Evolutionary conservation across 805 yeast genomes (phyloP).

Genomic region (Lipomyces mesembrius): DNA sequence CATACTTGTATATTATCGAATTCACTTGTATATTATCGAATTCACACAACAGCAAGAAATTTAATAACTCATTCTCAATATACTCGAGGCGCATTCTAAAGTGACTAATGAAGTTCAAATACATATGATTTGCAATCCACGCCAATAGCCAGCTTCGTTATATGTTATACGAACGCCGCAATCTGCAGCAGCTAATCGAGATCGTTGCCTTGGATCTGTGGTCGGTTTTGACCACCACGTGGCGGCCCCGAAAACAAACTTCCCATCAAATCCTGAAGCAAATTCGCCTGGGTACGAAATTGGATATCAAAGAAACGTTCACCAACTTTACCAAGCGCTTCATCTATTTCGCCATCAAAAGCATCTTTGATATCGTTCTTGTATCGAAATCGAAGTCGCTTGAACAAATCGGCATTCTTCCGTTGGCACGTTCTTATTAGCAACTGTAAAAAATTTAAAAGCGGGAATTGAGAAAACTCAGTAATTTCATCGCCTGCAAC

Average conservation of each 20-base stretch:
- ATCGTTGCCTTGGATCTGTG: constrained; percentile 13
- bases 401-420: constrained; percentile 57
- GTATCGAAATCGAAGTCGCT: constrained; percentile 59
- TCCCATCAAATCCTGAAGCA: constrained; percentile 77
- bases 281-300: constrained; percentile 58
- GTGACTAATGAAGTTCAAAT: background rate
- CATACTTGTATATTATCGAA: background rate
- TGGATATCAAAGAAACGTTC: constrained; percentile 62
- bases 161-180: background rate
- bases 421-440: constrained; percentile 63
- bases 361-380: constrained; percentile 44
- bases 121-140: background rate
- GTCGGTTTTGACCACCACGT: background rate
- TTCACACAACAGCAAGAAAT: constrained; percentile 1
- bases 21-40: constrained; percentile 2
- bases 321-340: constrained; percentile 63
- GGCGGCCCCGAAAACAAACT: constrained; percentile 51
- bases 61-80: background rate
- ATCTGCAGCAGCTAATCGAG: constrained; percentile 9
- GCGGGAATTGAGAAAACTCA: constrained; percentile 51
- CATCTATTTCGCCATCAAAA: constrained; percentile 46
- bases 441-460: constrained; percentile 72
- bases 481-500: constrained; percentile 42
- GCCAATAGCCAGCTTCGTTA: background rate
- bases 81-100: background rate